Base-by-base conservation (phyloP, 2,329 filamentous ascomycete genomes). In the Shiraia sp. region DNA sequence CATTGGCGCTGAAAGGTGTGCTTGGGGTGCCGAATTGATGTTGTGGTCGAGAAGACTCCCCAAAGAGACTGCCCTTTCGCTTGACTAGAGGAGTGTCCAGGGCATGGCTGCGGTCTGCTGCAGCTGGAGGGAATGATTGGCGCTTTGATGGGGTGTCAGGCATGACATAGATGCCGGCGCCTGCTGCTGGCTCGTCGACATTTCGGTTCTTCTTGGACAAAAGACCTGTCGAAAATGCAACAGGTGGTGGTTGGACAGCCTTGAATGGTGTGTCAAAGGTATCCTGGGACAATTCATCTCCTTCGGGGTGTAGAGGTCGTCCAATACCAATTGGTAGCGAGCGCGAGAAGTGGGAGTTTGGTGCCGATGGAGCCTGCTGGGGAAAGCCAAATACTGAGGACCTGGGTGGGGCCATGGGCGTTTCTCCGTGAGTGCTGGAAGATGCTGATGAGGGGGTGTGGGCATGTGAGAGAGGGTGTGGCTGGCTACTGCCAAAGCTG, bases 141-240 rank as follows among this genome's bases (percentile, higher is more conserved):
- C 93, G 90, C 75, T 97, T 99, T 72, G 93, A 97, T 1, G 93
- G 93, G 1, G 93, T 99, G 64, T 97, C 93, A 1, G 93, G 92
- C 77, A 95, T 91, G 22, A 81, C 74, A 63, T 86, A 83, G 69
- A 78, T 79, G 19, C 72, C 72, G 16, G 74, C 69, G 38, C 68
- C 70, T 53, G 73, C 71, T 51, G 45, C 48, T 29, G 68, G 80
- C 36, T 89, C 80, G 54, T 96, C 89, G 0, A 85, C 81, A 65
- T 75, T 73, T 42, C 88, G 85, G 61, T 93, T 95, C 69, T 95
- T 88, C 73, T 99, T 99, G 9, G 93, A 96, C 39, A 99, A 86
- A 19, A 99, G 75, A 14, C 61, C 61, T 1, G 93, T 97, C 1
- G 93, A 97, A 77, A 90, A 90, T 71, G 90, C 90, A 28, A 87